These are phyloP conservation scores for Fomitopsis betulina DNA, from an alignment of 1,284 basidiomycete genomes.

Conservation along the genomic window DNA sequence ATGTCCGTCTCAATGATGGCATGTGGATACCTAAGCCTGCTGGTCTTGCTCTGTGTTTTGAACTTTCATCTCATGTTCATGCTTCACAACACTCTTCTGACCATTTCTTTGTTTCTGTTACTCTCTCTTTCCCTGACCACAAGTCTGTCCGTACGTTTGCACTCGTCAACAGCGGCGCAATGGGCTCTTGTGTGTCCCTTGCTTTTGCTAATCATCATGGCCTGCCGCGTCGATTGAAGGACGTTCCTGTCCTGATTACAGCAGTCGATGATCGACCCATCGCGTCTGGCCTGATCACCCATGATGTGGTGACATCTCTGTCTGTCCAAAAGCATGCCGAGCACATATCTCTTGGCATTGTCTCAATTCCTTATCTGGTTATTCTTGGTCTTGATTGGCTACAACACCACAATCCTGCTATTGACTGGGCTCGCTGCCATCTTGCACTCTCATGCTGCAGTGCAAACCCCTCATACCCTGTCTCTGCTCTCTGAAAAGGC, in stretches of 20 bases:
- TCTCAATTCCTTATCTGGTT: conserved; percentile 18
- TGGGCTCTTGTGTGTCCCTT: conserved; percentile 31
- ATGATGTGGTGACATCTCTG: conserved; percentile 27
- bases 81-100: conserved; percentile 10
- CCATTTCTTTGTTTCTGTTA: conserved; percentile 33
- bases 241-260: conserved; percentile 27
- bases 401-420: conserved; percentile 17
- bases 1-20: too few species aligned
- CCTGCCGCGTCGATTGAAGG: conserved; percentile 21
- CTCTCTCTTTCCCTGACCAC: conserved; percentile 26
- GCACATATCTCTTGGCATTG: conserved; percentile 11
- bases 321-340: conserved; percentile 22
- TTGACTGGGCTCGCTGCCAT: conserved; percentile 15
- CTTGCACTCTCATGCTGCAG: conserved; percentile 24
- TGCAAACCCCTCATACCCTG: conserved; percentile 10
- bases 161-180: conserved; percentile 33
- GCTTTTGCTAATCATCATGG: conserved; percentile 26
- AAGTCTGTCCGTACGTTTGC: conserved; percentile 25
- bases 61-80: too few species aligned
- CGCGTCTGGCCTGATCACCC: conserved; percentile 31
- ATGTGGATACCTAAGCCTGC: too few species aligned
- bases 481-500: conserved; percentile 27
- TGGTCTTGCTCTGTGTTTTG: too few species aligned
- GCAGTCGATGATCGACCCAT: conserved; percentile 33
- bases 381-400: conserved; percentile 23